A percentile compares a stretch with the other conserved stretches of the same genome.
These are phyloP conservation scores for Erysimum cheiranthoides DNA, from an alignment of 345 rosid species.

Conservation along the genomic window DNA sequence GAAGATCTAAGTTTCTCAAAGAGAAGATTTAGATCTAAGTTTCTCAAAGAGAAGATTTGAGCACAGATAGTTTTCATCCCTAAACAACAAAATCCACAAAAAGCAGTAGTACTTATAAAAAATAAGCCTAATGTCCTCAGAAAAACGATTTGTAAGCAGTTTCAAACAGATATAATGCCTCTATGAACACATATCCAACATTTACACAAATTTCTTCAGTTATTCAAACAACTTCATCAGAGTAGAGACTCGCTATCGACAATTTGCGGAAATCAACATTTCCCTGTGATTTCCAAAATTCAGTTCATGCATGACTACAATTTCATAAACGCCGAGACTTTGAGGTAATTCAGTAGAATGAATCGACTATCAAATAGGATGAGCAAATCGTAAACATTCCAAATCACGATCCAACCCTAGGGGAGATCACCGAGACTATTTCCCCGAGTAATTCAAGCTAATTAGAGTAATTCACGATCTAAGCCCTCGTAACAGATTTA, in stretches of 20 bases:
- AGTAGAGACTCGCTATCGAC: neutral
- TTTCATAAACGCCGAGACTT: neutral
- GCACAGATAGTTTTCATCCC: neutral
- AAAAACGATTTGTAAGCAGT: neutral
- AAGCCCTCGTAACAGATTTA: neutral
- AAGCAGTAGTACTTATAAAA: neutral
- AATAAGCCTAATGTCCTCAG: neutral
- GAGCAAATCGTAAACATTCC: slow-evolving; percentile 10
- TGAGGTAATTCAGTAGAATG: neutral
- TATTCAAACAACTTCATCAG: neutral
- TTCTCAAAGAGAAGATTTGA: too few species aligned
- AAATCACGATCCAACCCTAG: slow-evolving; percentile 25
- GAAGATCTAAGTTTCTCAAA: too few species aligned
- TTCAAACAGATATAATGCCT: neutral
- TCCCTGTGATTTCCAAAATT: slow-evolving; percentile 1
- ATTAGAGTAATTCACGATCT: neutral
- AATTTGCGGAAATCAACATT: neutral
- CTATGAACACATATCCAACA: neutral
- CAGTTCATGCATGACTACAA: neutral
- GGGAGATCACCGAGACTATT: neutral
- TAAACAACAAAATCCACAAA: too few species aligned
- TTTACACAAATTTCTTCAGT: neutral
- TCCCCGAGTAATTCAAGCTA: neutral
- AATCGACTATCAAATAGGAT: neutral
- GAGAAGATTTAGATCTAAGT: too few species aligned